Evolutionary conservation across 2,329 filamentous ascomycete species (phyloP), one percentile per base, ranked within the genome.

Genomic region (Pestalotiopsis sp.): DNA sequence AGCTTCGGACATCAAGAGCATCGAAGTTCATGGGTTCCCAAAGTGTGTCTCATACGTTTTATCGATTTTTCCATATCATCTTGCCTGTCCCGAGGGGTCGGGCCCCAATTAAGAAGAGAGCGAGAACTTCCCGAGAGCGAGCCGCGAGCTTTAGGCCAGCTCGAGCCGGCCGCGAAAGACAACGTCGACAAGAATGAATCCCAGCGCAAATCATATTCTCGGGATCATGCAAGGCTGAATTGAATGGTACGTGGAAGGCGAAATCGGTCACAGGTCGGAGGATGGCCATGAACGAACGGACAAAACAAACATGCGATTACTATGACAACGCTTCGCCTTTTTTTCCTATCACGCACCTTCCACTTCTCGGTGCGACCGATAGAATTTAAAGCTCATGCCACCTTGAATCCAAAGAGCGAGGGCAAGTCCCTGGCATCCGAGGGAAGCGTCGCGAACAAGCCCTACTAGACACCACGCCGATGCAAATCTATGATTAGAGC

Each of bases 121-220:
- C 57, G n/a, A 36, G 45, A 59, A 59, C 23, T 59, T 59, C 6
- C 57, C 57, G 57, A 59, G 57, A 59, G 57, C 57, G 57, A 59
- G 57, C 57, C 57, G 23, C 57, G 57, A 59, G 20, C 5, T 27
- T 58, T 23, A n/a, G 31, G 31, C 31, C 31, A 36, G 31, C 31
- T 36, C 31, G 31, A 36, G 7, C 31, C 31, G 31, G 7, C 7
- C 31, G 31, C 31, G 31, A 36, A 36, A 36, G 31, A 36, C 31
- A 36, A 36, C 31, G 31, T 36, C 31, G 31, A 36, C 31, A 9
- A 7, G 9, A 7, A 36, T 36, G 31, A 36, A 36, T 36, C 31
- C 31, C 31, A 36, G 31, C 7, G 31, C 31, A 9, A 36, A 36
- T 36, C 31, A 36, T 36, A 36, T 36, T 36, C 31, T 36, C 31